These are phyloP conservation scores for Chalara sp. DNA, from an alignment of 2,329 filamentous ascomycete species.

Conservation along the genomic window DNA sequence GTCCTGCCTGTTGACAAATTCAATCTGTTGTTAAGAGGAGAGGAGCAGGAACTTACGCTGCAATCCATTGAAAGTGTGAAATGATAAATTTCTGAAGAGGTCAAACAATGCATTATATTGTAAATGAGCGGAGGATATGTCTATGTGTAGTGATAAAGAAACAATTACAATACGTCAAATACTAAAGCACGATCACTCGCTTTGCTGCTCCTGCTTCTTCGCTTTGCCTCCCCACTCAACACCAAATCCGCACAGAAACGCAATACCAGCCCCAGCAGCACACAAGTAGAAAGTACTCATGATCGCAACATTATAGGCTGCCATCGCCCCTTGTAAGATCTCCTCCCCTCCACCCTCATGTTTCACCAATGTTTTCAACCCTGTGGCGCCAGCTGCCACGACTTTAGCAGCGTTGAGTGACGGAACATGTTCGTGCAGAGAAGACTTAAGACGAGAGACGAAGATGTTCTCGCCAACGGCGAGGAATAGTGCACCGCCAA, in stretches of 20 bases:
- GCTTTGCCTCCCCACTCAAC: neutral
- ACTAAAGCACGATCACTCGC: too few species aligned
- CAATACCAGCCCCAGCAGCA: constrained; percentile 3
- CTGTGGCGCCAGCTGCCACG: constrained; percentile 34
- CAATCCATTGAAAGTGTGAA: too few species aligned
- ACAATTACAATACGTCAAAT: too few species aligned
- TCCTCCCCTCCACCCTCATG: constrained; percentile 2
- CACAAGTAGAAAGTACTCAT: constrained; percentile 14
- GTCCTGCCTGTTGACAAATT: too few species aligned
- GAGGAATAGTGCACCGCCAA: constrained; percentile 50
- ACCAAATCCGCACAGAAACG: neutral
- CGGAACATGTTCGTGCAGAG: constrained; percentile 25
- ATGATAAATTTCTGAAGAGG: too few species aligned
- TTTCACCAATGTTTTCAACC: constrained; percentile 23
- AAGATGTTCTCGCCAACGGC: constrained; percentile 46
- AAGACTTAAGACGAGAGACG: constrained; percentile 12
- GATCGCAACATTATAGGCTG: constrained; percentile 13
- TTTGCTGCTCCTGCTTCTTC: too few species aligned
- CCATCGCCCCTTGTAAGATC: constrained; percentile 2
- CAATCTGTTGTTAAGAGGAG: too few species aligned
- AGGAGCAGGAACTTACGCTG: too few species aligned
- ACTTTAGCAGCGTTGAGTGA: constrained; percentile 25
- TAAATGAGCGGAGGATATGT: too few species aligned
- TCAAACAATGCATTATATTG: too few species aligned
- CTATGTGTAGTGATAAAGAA: too few species aligned